Evolutionary conservation across 2,329 filamentous ascomycete genomes (phyloP), one percentile per base, ranked within the genome.

Genomic region (Aspergillus pseudoviridinutans): DNA sequence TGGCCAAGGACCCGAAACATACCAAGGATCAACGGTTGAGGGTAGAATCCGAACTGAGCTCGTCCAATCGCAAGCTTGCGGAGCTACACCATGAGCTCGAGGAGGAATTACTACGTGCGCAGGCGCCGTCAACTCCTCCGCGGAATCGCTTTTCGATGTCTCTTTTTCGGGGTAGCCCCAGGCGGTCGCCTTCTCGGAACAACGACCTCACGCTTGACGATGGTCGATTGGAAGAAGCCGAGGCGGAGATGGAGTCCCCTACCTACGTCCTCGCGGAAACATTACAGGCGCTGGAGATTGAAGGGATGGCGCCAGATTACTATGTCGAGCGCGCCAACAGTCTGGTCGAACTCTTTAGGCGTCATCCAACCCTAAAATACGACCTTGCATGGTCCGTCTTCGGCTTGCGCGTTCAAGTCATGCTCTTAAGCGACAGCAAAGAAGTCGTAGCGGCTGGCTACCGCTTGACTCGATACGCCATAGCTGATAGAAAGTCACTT

Each of bases 371-470:
- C 1, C 82, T 99, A 57, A 99, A 99, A 71, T 97, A 97, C 72
- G 95, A 99, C 74, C 79, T 99, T 51, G 92, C 91, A 1, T 99
- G 94, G 94, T 90, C 92, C 3, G 87, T 96, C 1, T 99, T 99
- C 74, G 94, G 95, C 1, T 77, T 95, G 51, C 85, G 94, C 47
- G 92, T 97, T 80, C 94, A 99, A 75, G 87, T 91, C 65, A 95
- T 99, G 91, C 86, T 99, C 24, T 80, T 99, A 56, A 97, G 93
- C 70, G 93, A 97, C 65, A 97, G 90, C 72, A 87, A 93, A 64
- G 95, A 99, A 77, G 93, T 97, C 10, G 91, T 96, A 25, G 94
- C 94, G 27, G 91, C 94, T 47, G 94, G 91, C 1, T 99, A 97
- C 74, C 85, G 94, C 61, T 89, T 97, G 76, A 92, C 92, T 58